phyloP scores from a whole-genome alignment of 345 rosid species.

The Streptanthus diversifolius region DNA sequence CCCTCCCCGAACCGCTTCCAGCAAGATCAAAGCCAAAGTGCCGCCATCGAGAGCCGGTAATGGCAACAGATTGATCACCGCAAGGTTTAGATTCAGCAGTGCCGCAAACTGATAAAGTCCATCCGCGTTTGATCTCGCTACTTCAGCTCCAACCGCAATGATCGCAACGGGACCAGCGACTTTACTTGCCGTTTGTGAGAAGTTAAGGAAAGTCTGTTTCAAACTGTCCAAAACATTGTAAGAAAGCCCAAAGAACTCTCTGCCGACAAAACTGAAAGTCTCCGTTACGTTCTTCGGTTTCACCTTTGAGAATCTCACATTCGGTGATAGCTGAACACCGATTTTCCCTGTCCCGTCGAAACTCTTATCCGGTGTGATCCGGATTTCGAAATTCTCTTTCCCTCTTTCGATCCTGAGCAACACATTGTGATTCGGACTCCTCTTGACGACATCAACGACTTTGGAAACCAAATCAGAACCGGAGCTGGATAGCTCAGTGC shows the following conservation, averaged over 20 bases:
- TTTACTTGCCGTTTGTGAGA: constrained; percentile 85
- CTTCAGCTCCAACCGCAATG: constrained; percentile 97
- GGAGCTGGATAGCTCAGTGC: constrained; percentile 42
- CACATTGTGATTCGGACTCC: constrained; percentile 56
- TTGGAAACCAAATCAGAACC: constrained; percentile 57
- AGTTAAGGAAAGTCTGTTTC: constrained; percentile 76
- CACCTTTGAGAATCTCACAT: constrained; percentile 58
- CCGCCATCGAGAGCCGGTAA: constrained; percentile 97
- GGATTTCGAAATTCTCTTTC: constrained; percentile 45
- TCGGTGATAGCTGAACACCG: constrained; percentile 86
- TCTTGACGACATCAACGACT: constrained; percentile 68
- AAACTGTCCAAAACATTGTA: constrained; percentile 73
- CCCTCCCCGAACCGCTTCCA: constrained; percentile 88
- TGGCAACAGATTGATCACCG: constrained; percentile 86
- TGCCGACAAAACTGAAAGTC: constrained; percentile 59
- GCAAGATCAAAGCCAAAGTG: constrained; percentile 70
- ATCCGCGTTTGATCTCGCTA: constrained; percentile 80
- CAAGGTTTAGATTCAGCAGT: constrained; percentile 78
- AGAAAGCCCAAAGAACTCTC: constrained; percentile 71
- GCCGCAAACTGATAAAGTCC: constrained; percentile 97
- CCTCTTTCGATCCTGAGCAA: constrained; percentile 60
- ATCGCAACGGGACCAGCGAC: constrained; percentile 95
- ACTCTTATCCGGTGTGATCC: constrained; percentile 76
- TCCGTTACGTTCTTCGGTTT: constrained; percentile 52
- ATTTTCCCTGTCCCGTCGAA: constrained; percentile 78